phyloP scores from a whole-genome alignment of 176 grass and related monocot genomes.

The Cymbopogon citratus region DNA sequence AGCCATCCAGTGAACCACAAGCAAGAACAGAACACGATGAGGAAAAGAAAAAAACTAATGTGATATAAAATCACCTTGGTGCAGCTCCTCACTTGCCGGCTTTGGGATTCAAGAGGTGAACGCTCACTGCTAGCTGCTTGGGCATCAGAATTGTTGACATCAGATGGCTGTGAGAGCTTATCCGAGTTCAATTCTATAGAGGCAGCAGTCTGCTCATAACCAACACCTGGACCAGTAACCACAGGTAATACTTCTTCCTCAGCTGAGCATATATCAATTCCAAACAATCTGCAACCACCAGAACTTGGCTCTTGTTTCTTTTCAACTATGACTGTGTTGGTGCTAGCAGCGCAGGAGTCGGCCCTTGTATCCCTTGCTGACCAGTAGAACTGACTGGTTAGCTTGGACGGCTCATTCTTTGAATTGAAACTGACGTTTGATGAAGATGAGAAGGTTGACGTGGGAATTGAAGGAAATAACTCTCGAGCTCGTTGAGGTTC shows the following conservation, averaged over 20 bases:
- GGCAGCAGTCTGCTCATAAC: slow-evolving; percentile 36
- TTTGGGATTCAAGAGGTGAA: slow-evolving; percentile 50
- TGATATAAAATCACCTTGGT: slow-evolving; percentile 66
- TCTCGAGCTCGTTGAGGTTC: slow-evolving; percentile 36
- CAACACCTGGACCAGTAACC: slow-evolving; percentile 27
- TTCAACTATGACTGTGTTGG: slow-evolving; percentile 40
- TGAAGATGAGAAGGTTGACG: slow-evolving; percentile 32
- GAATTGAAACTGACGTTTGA: slow-evolving; percentile 43
- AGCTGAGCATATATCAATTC: slow-evolving; percentile 62
- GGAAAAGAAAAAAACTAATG: slow-evolving; percentile 16
- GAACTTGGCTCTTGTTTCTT: slow-evolving; percentile 51
- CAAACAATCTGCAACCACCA: slow-evolving; percentile 81
- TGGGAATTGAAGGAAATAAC: slow-evolving; percentile 38
- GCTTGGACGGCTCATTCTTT: slow-evolving; percentile 27
- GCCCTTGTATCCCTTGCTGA: slow-evolving; percentile 42
- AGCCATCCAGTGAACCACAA: not conserved
- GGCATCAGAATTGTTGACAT: slow-evolving; percentile 47
- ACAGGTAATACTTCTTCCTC: slow-evolving; percentile 29
- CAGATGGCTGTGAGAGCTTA: slow-evolving; percentile 48
- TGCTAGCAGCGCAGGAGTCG: slow-evolving; percentile 39
- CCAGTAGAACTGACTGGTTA: slow-evolving; percentile 46
- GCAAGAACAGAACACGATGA: not conserved
- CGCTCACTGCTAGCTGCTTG: slow-evolving; percentile 45
- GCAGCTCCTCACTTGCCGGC: slow-evolving; percentile 77
- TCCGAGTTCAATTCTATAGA: slow-evolving; percentile 40